Base-by-base conservation (phyloP, 2,329 filamentous ascomycete genomes). In the Pestalotiopsis sp. region DNA sequence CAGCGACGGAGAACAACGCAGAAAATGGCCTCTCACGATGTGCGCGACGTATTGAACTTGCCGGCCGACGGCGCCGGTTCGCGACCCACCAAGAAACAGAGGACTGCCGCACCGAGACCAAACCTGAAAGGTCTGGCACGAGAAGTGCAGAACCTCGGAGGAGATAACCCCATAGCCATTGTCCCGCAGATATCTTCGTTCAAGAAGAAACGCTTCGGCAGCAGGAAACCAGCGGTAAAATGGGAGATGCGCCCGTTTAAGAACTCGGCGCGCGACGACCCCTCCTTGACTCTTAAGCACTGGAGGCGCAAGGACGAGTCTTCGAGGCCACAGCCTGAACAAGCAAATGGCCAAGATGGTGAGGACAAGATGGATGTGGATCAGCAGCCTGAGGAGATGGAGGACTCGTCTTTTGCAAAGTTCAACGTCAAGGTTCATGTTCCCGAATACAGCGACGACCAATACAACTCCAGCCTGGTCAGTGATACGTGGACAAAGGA, bases 41-140 rank as follows among this genome's bases (percentile, higher is more conserved):
- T 97, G 73, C 93, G 92, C 82, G 94, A 97, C 79, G 93, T 97
- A 77, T 89, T 97, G 76, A 93, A 94, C 79, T 85, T 97, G 77
- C 91, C 91, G 63, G 83, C 89, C 73, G 90, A 89, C 39, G 81
- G 83, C 69, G 75, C 82, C 64, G 82, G 80, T 64, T 76, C 83
- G 66, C 82, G 91, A 70, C 88, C 90, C 55, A 81, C 87, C 57
- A 97, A 96, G 82, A 94, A 95, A 78, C 89, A 91, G 74, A 94
- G 92, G 78, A 83, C 88, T 6, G 83, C 86, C 17, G 87, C 86
- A 60, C 87, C 90, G 71, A 83, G 84, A 65, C 84, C 84, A 55
- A 89, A 86, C 70, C 76, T 91, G 65, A 91, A 91, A 71, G 89
- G 89, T 26, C 81, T 91, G 24, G 88, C 88, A 64, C 86, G 89